Percentiles rank a stretch among this genome's conserved stretches.
Evolutionary conservation across 805 yeast genomes (phyloP).

Genomic region (Metschnikowia santaceciliae): DNA sequence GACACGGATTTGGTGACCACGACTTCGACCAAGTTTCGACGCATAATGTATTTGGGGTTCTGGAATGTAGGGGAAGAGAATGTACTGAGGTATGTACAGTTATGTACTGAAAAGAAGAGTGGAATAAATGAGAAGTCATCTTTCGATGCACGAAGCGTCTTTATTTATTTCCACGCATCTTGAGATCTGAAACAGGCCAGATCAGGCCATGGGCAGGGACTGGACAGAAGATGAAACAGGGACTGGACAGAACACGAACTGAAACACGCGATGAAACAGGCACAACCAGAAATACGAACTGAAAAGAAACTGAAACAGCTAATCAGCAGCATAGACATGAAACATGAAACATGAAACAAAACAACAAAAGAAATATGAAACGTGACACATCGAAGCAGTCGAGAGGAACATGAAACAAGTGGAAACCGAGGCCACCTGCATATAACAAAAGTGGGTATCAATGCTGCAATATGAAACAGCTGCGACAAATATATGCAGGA

Average conservation of each 20-base stretch:
- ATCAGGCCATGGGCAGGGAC: too few species aligned
- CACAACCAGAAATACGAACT: neutral
- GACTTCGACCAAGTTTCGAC: neutral
- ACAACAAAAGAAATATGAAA: neutral
- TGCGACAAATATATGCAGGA: neutral
- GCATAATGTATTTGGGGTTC: neutral
- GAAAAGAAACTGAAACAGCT: neutral
- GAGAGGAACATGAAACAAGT: neutral
- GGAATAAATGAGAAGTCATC: neutral
- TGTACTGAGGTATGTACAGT: neutral
- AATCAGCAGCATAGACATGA: neutral
- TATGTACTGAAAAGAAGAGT: neutral
- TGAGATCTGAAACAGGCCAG: neutral
- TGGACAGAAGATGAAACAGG: neutral
- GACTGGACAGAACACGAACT: neutral
- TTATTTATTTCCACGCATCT: neutral
- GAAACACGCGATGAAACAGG: neutral
- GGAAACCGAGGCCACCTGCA: neutral
- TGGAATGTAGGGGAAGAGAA: neutral
- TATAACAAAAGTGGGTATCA: neutral
- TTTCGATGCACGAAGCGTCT: conserved; percentile 1
- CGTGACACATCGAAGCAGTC: neutral
- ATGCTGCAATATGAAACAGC: neutral
- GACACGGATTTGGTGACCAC: conserved; percentile 2
- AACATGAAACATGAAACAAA: neutral